These are phyloP conservation scores for Tuber aestivum DNA, from an alignment of 495 filamentous ascomycete species.

Conservation along the genomic window DNA sequence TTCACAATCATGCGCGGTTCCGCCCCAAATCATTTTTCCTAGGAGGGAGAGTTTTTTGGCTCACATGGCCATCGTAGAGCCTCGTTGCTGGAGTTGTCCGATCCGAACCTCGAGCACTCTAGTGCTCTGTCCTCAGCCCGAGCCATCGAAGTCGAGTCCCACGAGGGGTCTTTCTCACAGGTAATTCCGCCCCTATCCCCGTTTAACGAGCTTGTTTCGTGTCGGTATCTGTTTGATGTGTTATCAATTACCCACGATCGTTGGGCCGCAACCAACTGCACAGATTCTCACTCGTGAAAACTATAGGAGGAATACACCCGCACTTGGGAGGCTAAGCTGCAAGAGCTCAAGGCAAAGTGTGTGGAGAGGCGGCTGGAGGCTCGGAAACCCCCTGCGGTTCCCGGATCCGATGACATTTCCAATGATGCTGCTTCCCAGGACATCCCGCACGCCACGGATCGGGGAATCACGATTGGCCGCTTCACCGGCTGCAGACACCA, in stretches of 20 bases:
- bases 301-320: slow-evolving; percentile 26
- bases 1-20: background rate
- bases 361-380: background rate
- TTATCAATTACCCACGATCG: background rate
- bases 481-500: slow-evolving; percentile 66
- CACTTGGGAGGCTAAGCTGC: slow-evolving; percentile 28
- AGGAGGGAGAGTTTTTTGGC: slow-evolving; percentile 33
- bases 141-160: slow-evolving; percentile 25
- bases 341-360: slow-evolving; percentile 11
- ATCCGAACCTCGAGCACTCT: slow-evolving; percentile 20
- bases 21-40: background rate
- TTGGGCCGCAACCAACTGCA: slow-evolving; percentile 8
- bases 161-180: slow-evolving; percentile 27
- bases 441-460: background rate
- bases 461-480: slow-evolving; percentile 54
- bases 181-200: slow-evolving; percentile 10
- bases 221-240: background rate
- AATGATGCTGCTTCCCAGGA: slow-evolving; percentile 6
- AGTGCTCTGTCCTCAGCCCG: slow-evolving; percentile 29
- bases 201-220: background rate
- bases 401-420: background rate
- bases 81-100: slow-evolving; percentile 20
- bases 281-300: slow-evolving; percentile 23
- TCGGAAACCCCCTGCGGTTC: background rate
- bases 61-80: slow-evolving; percentile 32